phyloP scores from a whole-genome alignment of 2,329 filamentous ascomycete species.

The Apiospora hydei region DNA sequence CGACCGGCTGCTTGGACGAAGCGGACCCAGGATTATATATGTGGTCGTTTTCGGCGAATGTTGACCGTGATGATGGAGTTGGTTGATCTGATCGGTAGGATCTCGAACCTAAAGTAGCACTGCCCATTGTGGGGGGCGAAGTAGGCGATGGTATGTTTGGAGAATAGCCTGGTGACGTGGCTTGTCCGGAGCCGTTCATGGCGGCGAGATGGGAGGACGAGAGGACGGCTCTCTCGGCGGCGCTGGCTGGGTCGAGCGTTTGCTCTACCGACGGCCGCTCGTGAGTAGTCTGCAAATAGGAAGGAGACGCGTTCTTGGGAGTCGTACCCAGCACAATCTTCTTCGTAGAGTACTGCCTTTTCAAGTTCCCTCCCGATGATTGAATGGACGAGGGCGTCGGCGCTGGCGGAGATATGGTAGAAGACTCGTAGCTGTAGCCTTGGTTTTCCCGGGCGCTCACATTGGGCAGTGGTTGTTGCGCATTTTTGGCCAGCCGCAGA shows the following conservation, averaged over 20 bases:
- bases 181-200: conserved; percentile 69
- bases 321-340: conserved; percentile 74
- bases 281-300: conserved; percentile 72
- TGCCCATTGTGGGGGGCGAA: conserved; percentile 65
- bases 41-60: conserved; percentile 60
- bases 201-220: conserved; percentile 75
- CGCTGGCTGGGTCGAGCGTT: conserved; percentile 72
- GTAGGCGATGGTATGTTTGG: conserved; percentile 76
- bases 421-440: conserved; percentile 58
- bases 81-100: conserved; percentile 66
- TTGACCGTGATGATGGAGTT: conserved; percentile 62
- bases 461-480: conserved; percentile 82
- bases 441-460: conserved; percentile 48
- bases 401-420: conserved; percentile 62
- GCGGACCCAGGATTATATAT: conserved; percentile 39
- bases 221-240: conserved; percentile 70
- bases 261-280: conserved; percentile 70
- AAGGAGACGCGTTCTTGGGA: conserved; percentile 80
- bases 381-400: conserved; percentile 62
- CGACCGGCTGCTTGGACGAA: conserved; percentile 45
- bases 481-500: conserved; percentile 89
- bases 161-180: conserved; percentile 64
- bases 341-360: conserved; percentile 78
- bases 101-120: conserved; percentile 63
- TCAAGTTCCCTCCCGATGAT: conserved; percentile 61